A percentile compares a stretch with the other conserved stretches of the same genome.
These are phyloP conservation scores for Corylus heterophylla DNA, from an alignment of 306 rosid species.

Conservation along the genomic window DNA sequence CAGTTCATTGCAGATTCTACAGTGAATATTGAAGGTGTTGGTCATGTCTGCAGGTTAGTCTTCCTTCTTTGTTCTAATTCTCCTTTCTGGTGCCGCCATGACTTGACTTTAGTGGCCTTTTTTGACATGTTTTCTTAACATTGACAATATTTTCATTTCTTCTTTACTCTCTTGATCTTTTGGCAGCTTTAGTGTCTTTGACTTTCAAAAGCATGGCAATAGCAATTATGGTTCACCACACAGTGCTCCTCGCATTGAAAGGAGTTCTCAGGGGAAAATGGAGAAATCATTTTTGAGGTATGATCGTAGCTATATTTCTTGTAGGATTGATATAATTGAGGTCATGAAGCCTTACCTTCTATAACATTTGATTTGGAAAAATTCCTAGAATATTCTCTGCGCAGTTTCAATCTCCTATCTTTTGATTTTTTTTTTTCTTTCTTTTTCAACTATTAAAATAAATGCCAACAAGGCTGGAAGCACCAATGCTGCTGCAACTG, in stretches of 20 bases:
- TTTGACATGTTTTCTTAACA: neutral
- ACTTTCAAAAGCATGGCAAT: slow-evolving; percentile 83
- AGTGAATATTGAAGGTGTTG: slow-evolving; percentile 87
- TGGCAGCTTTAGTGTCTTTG: slow-evolving; percentile 75
- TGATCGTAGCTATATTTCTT: slow-evolving; percentile 14
- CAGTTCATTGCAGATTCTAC: slow-evolving; percentile 83
- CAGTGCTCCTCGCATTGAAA: slow-evolving; percentile 48
- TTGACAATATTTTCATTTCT: slow-evolving; percentile 11
- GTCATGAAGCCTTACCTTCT: neutral
- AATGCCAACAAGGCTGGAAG: neutral
- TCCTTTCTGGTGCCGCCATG: slow-evolving; percentile 6
- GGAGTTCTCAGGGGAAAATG: slow-evolving; percentile 97
- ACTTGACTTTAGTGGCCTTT: slow-evolving; percentile 2
- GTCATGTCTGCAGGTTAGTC: slow-evolving; percentile 93
- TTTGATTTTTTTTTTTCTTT: neutral
- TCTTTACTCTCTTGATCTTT: slow-evolving; percentile 18
- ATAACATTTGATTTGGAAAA: neutral
- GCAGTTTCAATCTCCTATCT: neutral
- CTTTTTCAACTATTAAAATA: neutral
- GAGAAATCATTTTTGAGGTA: slow-evolving; percentile 98
- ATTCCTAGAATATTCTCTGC: neutral
- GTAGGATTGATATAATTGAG: slow-evolving; percentile 1
- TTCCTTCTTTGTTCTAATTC: slow-evolving; percentile 5
- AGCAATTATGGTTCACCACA: slow-evolving; percentile 69
- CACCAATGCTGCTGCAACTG: neutral